These are phyloP conservation scores for Nakazawaea siamensis DNA, from an alignment of 805 yeast genomes.

Conservation along the genomic window DNA sequence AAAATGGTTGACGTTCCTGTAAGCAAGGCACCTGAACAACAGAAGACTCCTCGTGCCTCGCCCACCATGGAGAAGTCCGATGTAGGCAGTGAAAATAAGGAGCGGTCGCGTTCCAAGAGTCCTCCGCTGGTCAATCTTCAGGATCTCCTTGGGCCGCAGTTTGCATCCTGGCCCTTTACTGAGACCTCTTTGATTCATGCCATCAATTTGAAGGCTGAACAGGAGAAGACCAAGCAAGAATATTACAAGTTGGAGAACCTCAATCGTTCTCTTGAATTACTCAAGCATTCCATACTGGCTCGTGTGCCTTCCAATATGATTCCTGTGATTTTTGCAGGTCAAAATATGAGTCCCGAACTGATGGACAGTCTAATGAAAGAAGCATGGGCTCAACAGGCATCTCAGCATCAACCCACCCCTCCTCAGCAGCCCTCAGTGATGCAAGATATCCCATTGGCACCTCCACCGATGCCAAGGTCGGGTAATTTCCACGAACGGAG, in stretches of 20 bases:
- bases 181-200: conserved; percentile 53
- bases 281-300: conserved; percentile 50
- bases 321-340: conserved; percentile 46
- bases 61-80: too few species aligned
- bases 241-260: conserved; percentile 59
- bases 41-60: too few species aligned
- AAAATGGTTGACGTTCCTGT: too few species aligned
- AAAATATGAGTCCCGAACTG: conserved; percentile 16
- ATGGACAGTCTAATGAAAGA: conserved; percentile 13
- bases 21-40: too few species aligned
- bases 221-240: conserved; percentile 79
- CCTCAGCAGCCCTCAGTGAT: conserved; percentile 6
- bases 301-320: conserved; percentile 60
- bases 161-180: conserved; percentile 44
- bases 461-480: conserved; percentile 6
- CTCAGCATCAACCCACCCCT: conserved; percentile 6
- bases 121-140: too few species aligned
- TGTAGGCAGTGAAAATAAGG: too few species aligned
- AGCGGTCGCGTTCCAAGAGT: too few species aligned
- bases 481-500: conserved; percentile 11
- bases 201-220: conserved; percentile 54
- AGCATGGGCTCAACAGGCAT: conserved; percentile 10
- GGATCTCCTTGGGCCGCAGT: conserved; percentile 41
- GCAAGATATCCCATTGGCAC: neutral
- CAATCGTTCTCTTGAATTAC: conserved; percentile 48